A percentile compares a stretch with the other conserved stretches of the same genome.
These are phyloP conservation scores for Daldinia grandis DNA, from an alignment of 495 filamentous ascomycete genomes.

Conservation along the genomic window DNA sequence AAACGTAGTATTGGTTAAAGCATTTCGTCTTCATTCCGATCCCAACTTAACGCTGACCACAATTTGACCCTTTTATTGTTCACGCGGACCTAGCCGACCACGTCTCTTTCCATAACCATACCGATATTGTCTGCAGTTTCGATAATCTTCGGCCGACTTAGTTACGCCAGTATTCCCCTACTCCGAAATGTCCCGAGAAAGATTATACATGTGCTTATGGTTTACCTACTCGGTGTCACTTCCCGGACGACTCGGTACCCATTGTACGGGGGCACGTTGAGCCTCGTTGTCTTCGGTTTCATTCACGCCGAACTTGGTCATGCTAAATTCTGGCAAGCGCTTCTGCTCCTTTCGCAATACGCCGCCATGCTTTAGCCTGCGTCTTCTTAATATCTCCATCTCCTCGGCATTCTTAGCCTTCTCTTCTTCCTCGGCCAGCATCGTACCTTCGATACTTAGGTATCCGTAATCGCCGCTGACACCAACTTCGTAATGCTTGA, in stretches of 20 bases:
- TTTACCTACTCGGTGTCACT: conserved; percentile 29
- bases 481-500: conserved; percentile 60
- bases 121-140: neutral
- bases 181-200: neutral
- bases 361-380: conserved; percentile 46
- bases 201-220: neutral
- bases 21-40: neutral
- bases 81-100: neutral
- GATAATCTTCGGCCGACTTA: neutral
- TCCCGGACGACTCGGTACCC: conserved; percentile 21
- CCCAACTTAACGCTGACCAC: neutral
- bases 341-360: conserved; percentile 48
- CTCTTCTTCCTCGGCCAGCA: conserved; percentile 55
- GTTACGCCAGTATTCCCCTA: conserved; percentile 2
- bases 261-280: conserved; percentile 28
- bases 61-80: neutral
- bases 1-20: neutral
- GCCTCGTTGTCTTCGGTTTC: conserved; percentile 50
- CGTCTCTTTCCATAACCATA: no score
- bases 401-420: conserved; percentile 47
- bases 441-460: conserved; percentile 58
- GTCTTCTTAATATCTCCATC: conserved; percentile 48
- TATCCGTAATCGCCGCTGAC: conserved; percentile 60
- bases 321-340: conserved; percentile 56
- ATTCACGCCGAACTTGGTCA: conserved; percentile 57